These are phyloP conservation scores for Fonsecaea monophora DNA, from an alignment of 2,329 filamentous ascomycete genomes.

Conservation along the genomic window DNA sequence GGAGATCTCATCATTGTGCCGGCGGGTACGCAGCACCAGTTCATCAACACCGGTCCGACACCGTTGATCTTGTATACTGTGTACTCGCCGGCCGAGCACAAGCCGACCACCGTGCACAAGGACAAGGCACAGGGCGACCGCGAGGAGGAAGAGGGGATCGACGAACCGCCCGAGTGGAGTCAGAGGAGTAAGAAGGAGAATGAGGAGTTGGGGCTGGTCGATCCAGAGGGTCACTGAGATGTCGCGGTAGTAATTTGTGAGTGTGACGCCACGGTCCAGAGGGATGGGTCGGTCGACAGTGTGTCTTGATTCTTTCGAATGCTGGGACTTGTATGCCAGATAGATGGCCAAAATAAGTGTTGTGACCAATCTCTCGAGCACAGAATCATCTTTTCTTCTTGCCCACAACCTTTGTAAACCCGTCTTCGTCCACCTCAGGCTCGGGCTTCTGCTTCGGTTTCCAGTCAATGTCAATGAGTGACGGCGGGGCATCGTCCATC, in stretches of 20 bases:
- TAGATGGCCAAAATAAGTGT: too few relatives aligned
- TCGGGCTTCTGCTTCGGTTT: slow-evolving; percentile 67
- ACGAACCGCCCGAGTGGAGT: slow-evolving; percentile 67
- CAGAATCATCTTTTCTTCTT: slow-evolving; percentile 64
- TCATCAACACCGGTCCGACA: slow-evolving; percentile 66
- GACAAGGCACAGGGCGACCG: slow-evolving; percentile 69
- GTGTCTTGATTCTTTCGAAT: not conserved
- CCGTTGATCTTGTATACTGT: slow-evolving; percentile 69
- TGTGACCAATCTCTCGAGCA: not conserved
- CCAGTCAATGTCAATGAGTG: slow-evolving; percentile 55
- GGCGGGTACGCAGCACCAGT: slow-evolving; percentile 70
- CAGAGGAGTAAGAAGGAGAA: slow-evolving; percentile 64
- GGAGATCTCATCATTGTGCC: slow-evolving; percentile 68
- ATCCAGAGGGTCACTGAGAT: slow-evolving; percentile 38
- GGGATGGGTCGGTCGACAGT: not conserved
- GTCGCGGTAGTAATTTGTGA: not conserved
- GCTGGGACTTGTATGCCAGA: not conserved
- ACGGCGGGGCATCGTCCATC: slow-evolving; percentile 71
- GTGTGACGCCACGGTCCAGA: not conserved
- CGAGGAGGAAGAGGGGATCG: slow-evolving; percentile 66
- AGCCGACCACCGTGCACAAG: slow-evolving; percentile 64
- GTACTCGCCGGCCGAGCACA: slow-evolving; percentile 69
- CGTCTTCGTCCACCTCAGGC: slow-evolving; percentile 80
- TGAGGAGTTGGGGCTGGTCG: slow-evolving; percentile 63
- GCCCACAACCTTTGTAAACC: slow-evolving; percentile 76